Base-by-base conservation (phyloP, 352 stramenopile genomes). In the Phytophthora lateralis region DNA sequence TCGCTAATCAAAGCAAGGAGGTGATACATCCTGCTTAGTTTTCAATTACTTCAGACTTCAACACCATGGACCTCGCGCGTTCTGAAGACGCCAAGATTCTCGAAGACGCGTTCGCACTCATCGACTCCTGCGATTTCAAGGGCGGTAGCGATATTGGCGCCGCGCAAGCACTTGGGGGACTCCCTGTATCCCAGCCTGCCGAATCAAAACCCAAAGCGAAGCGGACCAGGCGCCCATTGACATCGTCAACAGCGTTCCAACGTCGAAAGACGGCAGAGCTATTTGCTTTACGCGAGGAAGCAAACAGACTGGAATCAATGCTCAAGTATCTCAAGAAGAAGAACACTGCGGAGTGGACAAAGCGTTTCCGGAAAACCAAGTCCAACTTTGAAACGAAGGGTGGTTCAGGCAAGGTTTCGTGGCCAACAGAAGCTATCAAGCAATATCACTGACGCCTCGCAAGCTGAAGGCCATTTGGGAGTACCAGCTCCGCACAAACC, bases 201-300 rank as follows among this genome's bases (percentile, higher is more conserved):
- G 17, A 38, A 7, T 6, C 10, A n/a, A 38, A 21, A 4, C 15
- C 9, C 6, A 60, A 51, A 41, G 52, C 45, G 41, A 60, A 51
- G 20, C 27, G 38, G 18, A 35, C 38, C 20, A 14, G 47, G 17
- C 47, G 30, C 9, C 42, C 52, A 15, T 27, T 41, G 20, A 61
- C 24, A 6, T 47, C 54, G 4, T 61, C 54, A 15, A 52, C 54
- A 15, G 52, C 43, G 15, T 48, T 60, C 18, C 52, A 60, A 30
- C 52, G 52, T 18, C 52, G 30, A 26, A 34, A 51, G 18, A 29
- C 15, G 8, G 30, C 52, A 6, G 52, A 60, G 18, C 8, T 60
- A 12, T 5, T n/a, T 11, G 39, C 38, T 11, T 51, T 60, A 42
- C 52, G 52, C 2, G 29, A 51, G 10, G n/a, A 60, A 45, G 52